phyloP scores from a whole-genome alignment of 225 moss, liverwort and hornwort genomes.

The Climacium dendroides region DNA sequence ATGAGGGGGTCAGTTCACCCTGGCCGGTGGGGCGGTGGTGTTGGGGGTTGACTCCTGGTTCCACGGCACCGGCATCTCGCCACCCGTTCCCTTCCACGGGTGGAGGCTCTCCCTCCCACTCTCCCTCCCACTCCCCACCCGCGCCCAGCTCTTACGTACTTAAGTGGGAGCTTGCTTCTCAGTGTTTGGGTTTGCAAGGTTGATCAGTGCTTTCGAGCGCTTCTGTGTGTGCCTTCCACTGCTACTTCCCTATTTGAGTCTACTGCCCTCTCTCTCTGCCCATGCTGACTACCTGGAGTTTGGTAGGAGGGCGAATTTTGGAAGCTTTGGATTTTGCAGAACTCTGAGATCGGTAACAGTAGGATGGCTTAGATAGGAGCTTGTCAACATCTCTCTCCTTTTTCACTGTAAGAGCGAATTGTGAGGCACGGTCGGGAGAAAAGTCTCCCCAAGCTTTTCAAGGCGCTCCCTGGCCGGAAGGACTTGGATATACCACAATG shows the following conservation, averaged over 20 bases:
- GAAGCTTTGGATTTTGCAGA: neutral
- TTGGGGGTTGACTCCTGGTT: no score
- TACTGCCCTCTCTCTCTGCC: neutral
- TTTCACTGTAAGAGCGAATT: rapidly evolving
- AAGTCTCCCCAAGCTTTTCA: neutral
- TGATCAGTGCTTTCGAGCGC: neutral
- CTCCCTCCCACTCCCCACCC: no score
- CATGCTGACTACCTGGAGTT: neutral
- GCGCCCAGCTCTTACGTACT: neutral
- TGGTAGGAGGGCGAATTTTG: neutral
- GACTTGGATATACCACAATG: no score
- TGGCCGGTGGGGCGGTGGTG: no score
- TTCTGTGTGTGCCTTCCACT: neutral
- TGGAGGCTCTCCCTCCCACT: neutral
- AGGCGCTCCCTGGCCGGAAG: no score
- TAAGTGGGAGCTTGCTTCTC: neutral
- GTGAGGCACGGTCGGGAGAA: neutral
- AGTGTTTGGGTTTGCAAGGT: neutral
- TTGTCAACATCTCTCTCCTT: neutral
- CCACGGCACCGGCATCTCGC: no score
- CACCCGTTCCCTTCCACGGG: neutral
- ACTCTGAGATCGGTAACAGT: neutral
- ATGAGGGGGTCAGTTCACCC: no score
- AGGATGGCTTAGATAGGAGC: no score
- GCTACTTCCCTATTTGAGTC: neutral